A percentile compares a stretch with the other conserved stretches of the same genome.
These are phyloP conservation scores for Boletus sp. DNA, from an alignment of 768 basidiomycete species.

Conservation along the genomic window DNA sequence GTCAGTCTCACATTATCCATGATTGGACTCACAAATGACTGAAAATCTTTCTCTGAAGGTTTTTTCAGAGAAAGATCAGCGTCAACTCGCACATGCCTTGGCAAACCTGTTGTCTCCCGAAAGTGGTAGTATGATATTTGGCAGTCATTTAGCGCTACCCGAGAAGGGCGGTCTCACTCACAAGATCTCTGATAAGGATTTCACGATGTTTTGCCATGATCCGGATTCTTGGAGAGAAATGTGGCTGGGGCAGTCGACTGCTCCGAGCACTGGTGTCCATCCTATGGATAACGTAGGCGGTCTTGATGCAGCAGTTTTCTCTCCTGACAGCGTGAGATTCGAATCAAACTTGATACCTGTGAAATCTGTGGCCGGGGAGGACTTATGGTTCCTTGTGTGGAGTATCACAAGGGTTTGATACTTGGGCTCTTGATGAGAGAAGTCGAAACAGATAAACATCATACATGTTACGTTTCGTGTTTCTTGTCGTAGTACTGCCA, in stretches of 20 bases:
- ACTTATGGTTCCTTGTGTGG: conserved; percentile 15
- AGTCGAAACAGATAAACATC: too few species aligned
- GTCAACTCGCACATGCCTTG: conserved; percentile 22
- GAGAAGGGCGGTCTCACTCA: conserved; percentile 6
- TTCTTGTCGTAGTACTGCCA: too few species aligned
- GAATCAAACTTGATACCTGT: conserved; percentile 21
- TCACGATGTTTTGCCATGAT: conserved; percentile 24
- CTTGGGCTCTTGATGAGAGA: not conserved
- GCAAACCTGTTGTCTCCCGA: conserved; percentile 28
- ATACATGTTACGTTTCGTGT: too few species aligned
- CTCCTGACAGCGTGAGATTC: conserved; percentile 32
- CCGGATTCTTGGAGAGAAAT: conserved; percentile 29
- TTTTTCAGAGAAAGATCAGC: conserved; percentile 28
- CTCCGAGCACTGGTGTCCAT: not conserved
- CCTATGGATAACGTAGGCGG: not conserved
- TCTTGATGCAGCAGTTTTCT: conserved; percentile 22
- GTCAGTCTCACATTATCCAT: conserved; percentile 8
- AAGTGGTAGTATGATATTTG: conserved; percentile 32
- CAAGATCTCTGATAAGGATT: not conserved
- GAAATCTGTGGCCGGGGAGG: not conserved
- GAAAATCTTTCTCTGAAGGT: conserved; percentile 27
- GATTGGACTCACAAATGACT: conserved; percentile 21
- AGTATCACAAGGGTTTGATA: conserved; percentile 17
- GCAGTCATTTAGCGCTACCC: conserved; percentile 23
- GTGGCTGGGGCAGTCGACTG: conserved; percentile 17